Conservation (phyloP, 768 basidiomycete species). For the Lactarius deliciosus region DNA sequence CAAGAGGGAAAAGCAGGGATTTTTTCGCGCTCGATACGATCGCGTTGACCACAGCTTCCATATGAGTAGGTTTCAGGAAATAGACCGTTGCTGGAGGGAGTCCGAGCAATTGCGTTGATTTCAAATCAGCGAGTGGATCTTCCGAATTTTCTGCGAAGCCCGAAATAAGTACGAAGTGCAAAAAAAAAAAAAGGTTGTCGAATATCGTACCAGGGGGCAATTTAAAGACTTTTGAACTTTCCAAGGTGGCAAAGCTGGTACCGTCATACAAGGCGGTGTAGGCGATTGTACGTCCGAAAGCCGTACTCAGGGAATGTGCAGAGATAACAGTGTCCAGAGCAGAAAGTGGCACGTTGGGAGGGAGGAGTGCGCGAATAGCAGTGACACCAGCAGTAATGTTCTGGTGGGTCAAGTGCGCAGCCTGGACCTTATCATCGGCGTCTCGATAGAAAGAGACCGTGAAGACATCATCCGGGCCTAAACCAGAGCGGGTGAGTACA, state of each 20-base stretch:
- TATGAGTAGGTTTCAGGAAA: conserved; percentile 67
- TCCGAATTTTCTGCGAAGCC: neutral
- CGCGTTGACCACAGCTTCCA: conserved; percentile 51
- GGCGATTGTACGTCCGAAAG: conserved; percentile 77
- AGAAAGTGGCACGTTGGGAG: conserved; percentile 64
- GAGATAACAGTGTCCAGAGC: conserved; percentile 78
- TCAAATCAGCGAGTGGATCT: conserved; percentile 49
- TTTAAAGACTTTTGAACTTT: conserved; percentile 53
- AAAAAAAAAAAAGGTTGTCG: neutral
- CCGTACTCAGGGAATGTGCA: conserved; percentile 65
- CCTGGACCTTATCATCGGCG: conserved; percentile 52
- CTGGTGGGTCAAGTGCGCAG: conserved; percentile 72
- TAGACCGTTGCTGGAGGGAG: conserved; percentile 76
- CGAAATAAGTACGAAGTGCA: neutral
- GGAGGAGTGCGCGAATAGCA: conserved; percentile 71
- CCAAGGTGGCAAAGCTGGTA: conserved; percentile 65
- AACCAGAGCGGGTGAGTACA: conserved; percentile 8
- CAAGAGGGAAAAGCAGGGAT: conserved; percentile 58
- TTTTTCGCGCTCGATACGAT: conserved; percentile 57
- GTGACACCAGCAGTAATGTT: conserved; percentile 90
- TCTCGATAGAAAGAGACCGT: conserved; percentile 65
- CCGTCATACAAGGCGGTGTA: conserved; percentile 80
- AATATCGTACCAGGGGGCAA: conserved; percentile 43
- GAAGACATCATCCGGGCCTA: conserved; percentile 63
- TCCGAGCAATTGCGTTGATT: conserved; percentile 48